Evolutionary conservation across 805 yeast genomes (phyloP).

Genomic region (Spathaspora gorwiae): DNA sequence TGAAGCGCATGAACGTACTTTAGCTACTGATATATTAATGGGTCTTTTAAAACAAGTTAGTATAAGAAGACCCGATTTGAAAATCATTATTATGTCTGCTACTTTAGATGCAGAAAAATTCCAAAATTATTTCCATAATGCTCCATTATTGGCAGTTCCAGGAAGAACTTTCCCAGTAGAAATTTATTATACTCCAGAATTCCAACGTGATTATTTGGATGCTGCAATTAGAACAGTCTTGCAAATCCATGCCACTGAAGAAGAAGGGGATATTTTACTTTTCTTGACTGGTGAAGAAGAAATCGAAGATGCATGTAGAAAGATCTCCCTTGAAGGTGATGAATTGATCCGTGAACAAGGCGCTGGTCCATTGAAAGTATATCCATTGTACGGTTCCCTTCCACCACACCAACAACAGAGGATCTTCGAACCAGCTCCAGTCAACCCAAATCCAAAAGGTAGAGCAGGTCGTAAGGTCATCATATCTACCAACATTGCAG

Average conservation of each 20-base stretch:
- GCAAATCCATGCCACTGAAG: conserved; percentile 96
- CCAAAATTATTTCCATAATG: conserved; percentile 82
- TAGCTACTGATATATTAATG: conserved; percentile 95
- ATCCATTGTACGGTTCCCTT: conserved; percentile 92
- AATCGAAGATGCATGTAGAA: conserved; percentile 94
- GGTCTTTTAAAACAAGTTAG: conserved; percentile 85
- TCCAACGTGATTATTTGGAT: conserved; percentile 89
- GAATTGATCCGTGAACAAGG: conserved; percentile 83
- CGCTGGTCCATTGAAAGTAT: conserved; percentile 84
- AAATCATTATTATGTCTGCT: conserved; percentile 94
- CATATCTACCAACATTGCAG: conserved; percentile 93
- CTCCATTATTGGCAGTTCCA: conserved; percentile 93
- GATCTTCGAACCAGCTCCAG: conserved; percentile 89
- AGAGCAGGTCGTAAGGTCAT: conserved; percentile 94
- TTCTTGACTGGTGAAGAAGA: conserved; percentile 97
- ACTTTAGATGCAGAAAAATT: conserved; percentile 96
- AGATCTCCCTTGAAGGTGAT: conserved; percentile 82
- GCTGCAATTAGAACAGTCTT: conserved; percentile 93
- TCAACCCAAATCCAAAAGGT: conserved; percentile 65
- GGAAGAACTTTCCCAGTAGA: conserved; percentile 98
- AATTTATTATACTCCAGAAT: conserved; percentile 93
- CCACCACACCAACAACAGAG: conserved; percentile 95
- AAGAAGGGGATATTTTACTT: conserved; percentile 81
- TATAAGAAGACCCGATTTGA: conserved; percentile 76
- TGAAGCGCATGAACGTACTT: conserved; percentile 97